These are phyloP conservation scores for Gossypium rotundifolium DNA, from an alignment of 345 rosid genomes.

Conservation along the genomic window DNA sequence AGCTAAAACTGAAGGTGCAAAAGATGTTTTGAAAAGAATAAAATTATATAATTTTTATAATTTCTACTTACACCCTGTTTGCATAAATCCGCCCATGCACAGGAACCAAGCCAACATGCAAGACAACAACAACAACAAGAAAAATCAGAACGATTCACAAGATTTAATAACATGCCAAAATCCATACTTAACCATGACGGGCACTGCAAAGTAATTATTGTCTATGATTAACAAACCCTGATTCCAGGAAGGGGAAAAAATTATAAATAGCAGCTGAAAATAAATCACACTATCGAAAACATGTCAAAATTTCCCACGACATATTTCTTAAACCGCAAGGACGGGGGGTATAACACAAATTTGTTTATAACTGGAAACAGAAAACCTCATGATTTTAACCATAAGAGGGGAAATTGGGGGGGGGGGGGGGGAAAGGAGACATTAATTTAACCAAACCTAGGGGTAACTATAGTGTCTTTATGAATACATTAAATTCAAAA, in stretches of 20 bases:
- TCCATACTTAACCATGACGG: neutral
- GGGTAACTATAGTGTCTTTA: neutral
- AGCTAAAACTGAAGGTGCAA: slow-evolving; percentile 4
- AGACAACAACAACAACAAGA: neutral
- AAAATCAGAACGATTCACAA: slow-evolving; percentile 20
- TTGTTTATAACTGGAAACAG: neutral
- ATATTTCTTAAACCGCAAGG: neutral
- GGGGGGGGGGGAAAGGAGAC: neutral
- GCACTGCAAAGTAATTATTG: neutral
- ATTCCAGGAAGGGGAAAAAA: neutral
- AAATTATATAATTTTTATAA: slow-evolving; percentile 3
- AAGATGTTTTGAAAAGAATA: neutral
- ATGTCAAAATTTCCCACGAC: neutral
- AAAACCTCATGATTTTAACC: neutral
- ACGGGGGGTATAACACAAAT: neutral
- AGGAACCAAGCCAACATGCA: slow-evolving; percentile 24
- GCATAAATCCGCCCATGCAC: slow-evolving; percentile 12
- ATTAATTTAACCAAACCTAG: neutral
- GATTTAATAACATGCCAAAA: neutral
- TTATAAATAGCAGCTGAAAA: neutral
- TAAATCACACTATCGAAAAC: neutral
- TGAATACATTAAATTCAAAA: neutral
- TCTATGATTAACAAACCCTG: neutral
- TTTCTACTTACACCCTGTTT: slow-evolving; percentile 65
- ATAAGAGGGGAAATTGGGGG: neutral